Base-by-base conservation (phyloP, 441 rosid species). In the Pelargonium citronellum region DNA sequence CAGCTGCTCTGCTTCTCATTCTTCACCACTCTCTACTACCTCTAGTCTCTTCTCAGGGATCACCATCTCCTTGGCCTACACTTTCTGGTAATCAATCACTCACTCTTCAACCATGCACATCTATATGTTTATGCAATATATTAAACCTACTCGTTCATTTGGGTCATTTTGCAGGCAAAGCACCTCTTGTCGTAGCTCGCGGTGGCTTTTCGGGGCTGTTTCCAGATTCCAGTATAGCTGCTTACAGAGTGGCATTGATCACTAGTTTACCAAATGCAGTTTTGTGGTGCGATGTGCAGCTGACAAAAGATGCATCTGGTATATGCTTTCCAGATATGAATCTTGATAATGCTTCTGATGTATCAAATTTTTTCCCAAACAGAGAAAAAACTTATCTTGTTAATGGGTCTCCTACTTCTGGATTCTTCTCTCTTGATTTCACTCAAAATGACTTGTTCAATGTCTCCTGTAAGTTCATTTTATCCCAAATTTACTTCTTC, bases 161-260 rank as follows among this genome's bases (percentile, higher is more conserved):
- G 39, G 0, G 71, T 51, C 37, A 64, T 69, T 55, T 65, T 83
- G 89, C 90, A 91, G 97, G 96, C 61, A 74, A 70, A 30, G 64
- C 77, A 43, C 97, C 97, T 12, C 67, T 74, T 12, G 83, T 94
- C 53, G 65, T 94, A 5, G 99, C 99, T 30, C 89, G 80, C 22
- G 97, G 97, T 22, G 96, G 99, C 53, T 90, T 91, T 80, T 91
- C 97, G 0, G 99, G 99, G 68, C 11, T 94, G 49, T 78, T 89
- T 17, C 84, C 96, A 0, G 90, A 87, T 81, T 90, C 94, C 34
- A 91, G 94, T 80, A 0, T 0, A 0, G 17, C 0, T 17, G 91
- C 96, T 74, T 94, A 87, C 75, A 71, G 37, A 67, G 64, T 87
- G 69, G 86, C 88, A n/a, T 0, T 68, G 68, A 0, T 0, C 2